Conservation (phyloP, 306 rosid genomes). For the Prunus fruticosa region DNA sequence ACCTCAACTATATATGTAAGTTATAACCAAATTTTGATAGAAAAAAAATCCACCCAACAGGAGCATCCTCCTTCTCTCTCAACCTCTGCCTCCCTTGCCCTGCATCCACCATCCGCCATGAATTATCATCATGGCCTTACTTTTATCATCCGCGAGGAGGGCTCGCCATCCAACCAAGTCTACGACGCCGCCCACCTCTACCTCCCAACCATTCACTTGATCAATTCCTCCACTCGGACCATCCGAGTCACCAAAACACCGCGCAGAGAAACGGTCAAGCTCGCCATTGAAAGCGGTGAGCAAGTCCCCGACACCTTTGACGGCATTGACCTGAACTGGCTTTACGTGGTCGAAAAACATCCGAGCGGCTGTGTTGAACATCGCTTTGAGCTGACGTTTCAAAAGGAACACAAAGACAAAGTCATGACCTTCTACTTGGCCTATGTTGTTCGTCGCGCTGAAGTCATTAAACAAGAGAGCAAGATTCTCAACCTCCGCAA, state of each 20-base stretch:
- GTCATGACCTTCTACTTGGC: slow-evolving; percentile 30
- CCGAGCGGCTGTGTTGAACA: background rate
- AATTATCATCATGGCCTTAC: too few species aligned
- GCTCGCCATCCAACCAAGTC: slow-evolving; percentile 34
- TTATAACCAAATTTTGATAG: too few species aligned
- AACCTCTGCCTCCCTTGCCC: too few species aligned
- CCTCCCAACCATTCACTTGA: slow-evolving; percentile 21
- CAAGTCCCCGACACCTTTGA: slow-evolving; percentile 17
- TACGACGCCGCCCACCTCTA: slow-evolving; percentile 35
- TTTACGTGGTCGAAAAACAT: too few species aligned
- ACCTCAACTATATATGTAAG: too few species aligned
- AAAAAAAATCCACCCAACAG: too few species aligned
- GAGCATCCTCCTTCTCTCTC: too few species aligned
- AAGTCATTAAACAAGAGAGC: slow-evolving; percentile 7
- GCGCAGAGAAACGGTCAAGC: slow-evolving; percentile 14
- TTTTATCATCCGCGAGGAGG: too few species aligned
- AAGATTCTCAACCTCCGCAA: slow-evolving; percentile 28
- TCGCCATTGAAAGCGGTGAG: slow-evolving; percentile 26
- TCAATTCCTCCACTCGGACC: slow-evolving; percentile 6
- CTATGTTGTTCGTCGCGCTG: slow-evolving; percentile 15
- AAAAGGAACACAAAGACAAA: slow-evolving; percentile 25
- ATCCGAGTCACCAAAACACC: slow-evolving; percentile 20
- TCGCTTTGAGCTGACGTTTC: slow-evolving; percentile 24
- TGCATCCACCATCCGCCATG: too few species aligned
- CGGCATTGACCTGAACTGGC: too few species aligned